These are phyloP conservation scores for Rhizopus stolonifer DNA, from an alignment of 371 early-diverging fungal genomes.

Conservation along the genomic window DNA sequence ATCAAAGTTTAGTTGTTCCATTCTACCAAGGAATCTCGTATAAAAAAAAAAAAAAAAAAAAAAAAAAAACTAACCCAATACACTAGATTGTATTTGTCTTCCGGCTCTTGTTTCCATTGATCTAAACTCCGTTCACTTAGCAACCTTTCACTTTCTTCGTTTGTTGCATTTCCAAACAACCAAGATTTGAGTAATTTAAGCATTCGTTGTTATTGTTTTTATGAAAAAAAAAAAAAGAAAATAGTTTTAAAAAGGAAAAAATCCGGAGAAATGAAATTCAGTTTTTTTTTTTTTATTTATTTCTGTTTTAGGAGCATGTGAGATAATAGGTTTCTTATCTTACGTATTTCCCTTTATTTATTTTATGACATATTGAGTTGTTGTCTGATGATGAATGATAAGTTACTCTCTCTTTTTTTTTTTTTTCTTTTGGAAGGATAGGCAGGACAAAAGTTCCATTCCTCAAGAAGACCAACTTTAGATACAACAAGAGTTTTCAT, in stretches of 20 bases:
- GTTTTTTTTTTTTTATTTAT: no score
- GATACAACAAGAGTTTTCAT: no score
- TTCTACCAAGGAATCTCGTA: neutral
- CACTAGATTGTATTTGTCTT: constrained; percentile 23
- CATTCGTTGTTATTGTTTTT: neutral
- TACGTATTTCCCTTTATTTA: no score
- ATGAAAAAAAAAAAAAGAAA: neutral
- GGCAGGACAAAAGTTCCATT: no score
- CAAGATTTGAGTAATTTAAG: neutral
- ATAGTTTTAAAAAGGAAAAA: neutral
- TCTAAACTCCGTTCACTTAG: constrained; percentile 2
- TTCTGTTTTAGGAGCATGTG: no score
- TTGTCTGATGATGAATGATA: no score
- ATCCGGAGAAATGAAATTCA: no score
- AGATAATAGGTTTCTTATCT: no score
- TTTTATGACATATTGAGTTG: no score
- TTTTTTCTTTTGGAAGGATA: no score
- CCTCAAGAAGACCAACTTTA: no score
- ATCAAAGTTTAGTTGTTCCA: neutral
- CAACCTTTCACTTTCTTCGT: constrained; percentile 4
- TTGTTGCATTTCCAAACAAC: neutral
- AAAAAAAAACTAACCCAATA: constrained; percentile 20
- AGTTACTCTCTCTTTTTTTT: no score
- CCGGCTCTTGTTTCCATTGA: constrained; percentile 7
- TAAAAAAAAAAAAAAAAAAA: neutral